These are phyloP conservation scores for Calonectria montana DNA, from an alignment of 2,329 filamentous ascomycete genomes.

Conservation along the genomic window DNA sequence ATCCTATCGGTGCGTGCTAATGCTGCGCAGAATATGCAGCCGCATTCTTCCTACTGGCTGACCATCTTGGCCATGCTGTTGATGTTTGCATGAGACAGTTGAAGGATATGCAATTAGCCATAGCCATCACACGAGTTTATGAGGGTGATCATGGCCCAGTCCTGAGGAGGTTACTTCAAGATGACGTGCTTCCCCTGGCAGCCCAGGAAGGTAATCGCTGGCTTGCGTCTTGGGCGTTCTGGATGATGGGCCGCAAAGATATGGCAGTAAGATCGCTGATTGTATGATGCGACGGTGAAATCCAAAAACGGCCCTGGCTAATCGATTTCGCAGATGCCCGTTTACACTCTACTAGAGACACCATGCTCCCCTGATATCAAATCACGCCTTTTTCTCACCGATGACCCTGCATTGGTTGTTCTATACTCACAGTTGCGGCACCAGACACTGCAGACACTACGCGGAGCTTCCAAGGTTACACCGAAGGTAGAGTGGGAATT, in stretches of 20 bases:
- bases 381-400: slow-evolving; percentile 84
- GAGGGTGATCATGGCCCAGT: slow-evolving; percentile 85
- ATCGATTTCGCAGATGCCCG: slow-evolving; percentile 70
- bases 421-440: slow-evolving; percentile 88
- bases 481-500: slow-evolving; percentile 89
- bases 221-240: slow-evolving; percentile 96
- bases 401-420: slow-evolving; percentile 89
- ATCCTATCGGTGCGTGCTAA: slow-evolving; percentile 31
- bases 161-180: slow-evolving; percentile 78
- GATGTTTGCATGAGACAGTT: slow-evolving; percentile 89
- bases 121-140: slow-evolving; percentile 88
- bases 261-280: slow-evolving; percentile 87
- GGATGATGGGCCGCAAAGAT: slow-evolving; percentile 85
- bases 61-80: slow-evolving; percentile 85
- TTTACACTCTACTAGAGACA: slow-evolving; percentile 78
- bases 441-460: slow-evolving; percentile 83
- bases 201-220: slow-evolving; percentile 88
- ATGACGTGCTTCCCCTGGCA: slow-evolving; percentile 82
- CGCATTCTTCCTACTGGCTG: slow-evolving; percentile 93
- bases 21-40: slow-evolving; percentile 84
- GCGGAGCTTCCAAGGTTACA: slow-evolving; percentile 84
- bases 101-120: slow-evolving; percentile 88
- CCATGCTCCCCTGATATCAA: slow-evolving; percentile 76
- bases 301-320: neutral
- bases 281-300: slow-evolving; percentile 59